Evolutionary conservation across 2,329 filamentous ascomycete genomes (phyloP).

Genomic region (Pseudogymnoascus sp.): DNA sequence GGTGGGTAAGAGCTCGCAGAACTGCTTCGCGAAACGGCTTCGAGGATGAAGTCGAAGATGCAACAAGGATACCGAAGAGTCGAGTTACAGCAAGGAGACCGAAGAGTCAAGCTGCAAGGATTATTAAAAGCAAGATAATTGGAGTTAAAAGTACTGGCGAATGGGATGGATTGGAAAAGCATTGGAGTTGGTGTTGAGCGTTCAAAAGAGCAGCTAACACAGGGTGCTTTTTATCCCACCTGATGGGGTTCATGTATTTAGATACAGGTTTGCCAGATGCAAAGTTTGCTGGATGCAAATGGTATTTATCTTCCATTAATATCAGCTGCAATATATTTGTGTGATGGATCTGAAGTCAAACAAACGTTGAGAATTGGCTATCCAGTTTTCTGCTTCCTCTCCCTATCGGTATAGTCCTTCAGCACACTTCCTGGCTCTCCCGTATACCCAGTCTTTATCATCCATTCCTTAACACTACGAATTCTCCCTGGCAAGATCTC

Average conservation of each 20-base stretch:
- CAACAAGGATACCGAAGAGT: not conserved
- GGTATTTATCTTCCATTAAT: not conserved
- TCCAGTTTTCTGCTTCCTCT: not conserved
- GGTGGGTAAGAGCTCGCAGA: not conserved
- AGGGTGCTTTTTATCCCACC: not conserved
- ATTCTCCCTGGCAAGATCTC: conserved; percentile 16
- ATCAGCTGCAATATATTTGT: not conserved
- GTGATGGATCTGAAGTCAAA: not conserved
- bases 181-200: not conserved
- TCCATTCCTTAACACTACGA: conserved; percentile 15
- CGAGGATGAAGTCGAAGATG: not conserved
- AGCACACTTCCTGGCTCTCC: conserved; percentile 13
- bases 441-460: conserved; percentile 13
- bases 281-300: conserved; percentile 1
- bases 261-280: not conserved
- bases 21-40: not conserved
- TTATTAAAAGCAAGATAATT: not conserved
- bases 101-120: not conserved
- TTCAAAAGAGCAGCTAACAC: not conserved
- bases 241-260: not conserved
- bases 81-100: not conserved
- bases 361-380: too few species aligned
- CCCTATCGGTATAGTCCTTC: conserved; percentile 12
- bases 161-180: not conserved
- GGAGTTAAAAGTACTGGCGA: not conserved